Percentiles rank a stretch among this genome's conserved stretches.
Conservation (phyloP, 2,329 filamentous ascomycete genomes). For the Botrytis byssoidea region DNA sequence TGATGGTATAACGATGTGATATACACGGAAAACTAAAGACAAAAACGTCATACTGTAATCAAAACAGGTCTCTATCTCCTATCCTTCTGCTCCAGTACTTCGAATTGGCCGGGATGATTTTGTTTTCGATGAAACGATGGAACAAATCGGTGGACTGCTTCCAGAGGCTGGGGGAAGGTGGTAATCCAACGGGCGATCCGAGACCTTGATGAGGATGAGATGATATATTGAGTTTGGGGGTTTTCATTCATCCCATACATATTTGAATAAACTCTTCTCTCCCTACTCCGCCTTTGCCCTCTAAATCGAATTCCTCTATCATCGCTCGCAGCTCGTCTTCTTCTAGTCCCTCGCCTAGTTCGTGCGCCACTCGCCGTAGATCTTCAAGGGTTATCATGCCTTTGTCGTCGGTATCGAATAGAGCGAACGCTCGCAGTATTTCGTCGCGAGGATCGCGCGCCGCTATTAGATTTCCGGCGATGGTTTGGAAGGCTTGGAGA, state of each 20-base stretch:
- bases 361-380: conserved; percentile 79
- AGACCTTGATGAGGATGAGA: conserved; percentile 1
- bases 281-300: conserved; percentile 79
- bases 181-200: conserved; percentile 5
- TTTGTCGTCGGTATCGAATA: conserved; percentile 93
- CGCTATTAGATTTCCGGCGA: conserved; percentile 78
- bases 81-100: not conserved
- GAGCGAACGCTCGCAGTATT: conserved; percentile 83
- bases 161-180: not conserved
- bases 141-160: conserved; percentile 3
- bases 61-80: conserved; percentile 8
- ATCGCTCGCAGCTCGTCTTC: conserved; percentile 92
- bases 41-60: conserved; percentile 1
- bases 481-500: conserved; percentile 68
- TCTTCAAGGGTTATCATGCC: conserved; percentile 88
- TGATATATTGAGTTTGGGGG: not conserved
- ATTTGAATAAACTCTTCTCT: conserved; percentile 60
- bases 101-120: not conserved
- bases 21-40: conserved; percentile 1
- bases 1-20: conserved; percentile 10
- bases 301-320: conserved; percentile 97
- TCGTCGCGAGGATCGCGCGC: conserved; percentile 86
- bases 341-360: conserved; percentile 87
- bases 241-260: conserved; percentile 37
- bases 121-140: not conserved